Evolutionary conservation across 257 asterid species (phyloP).

Genomic region (Echites panduratus): DNA sequence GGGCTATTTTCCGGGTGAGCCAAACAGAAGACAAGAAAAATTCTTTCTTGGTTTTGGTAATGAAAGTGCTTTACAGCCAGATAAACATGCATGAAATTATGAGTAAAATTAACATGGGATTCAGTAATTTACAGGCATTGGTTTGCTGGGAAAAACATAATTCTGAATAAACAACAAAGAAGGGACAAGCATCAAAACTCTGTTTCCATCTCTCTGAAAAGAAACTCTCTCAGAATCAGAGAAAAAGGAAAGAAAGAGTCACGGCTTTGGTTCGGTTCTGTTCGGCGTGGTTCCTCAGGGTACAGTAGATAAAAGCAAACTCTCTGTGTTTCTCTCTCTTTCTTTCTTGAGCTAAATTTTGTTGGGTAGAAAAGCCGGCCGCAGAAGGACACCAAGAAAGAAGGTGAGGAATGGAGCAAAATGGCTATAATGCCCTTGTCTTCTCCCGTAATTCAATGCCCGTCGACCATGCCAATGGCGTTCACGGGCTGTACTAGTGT

Average conservation of each 20-base stretch:
- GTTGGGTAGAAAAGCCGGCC: conserved; percentile 9
- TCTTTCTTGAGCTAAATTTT: neutral
- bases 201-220: neutral
- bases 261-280: conserved; percentile 28
- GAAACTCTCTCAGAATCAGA: neutral
- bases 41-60: neutral
- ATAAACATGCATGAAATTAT: neutral
- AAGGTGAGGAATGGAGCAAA: neutral
- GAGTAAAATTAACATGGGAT: conserved; percentile 6
- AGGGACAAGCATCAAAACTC: conserved; percentile 5
- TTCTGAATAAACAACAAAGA: neutral
- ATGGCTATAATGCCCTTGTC: neutral
- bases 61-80: neutral
- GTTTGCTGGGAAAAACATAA: conserved; percentile 5
- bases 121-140: conserved; percentile 19
- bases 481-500: neutral
- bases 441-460: neutral
- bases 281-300: conserved; percentile 35
- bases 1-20: neutral
- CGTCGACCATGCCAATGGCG: neutral
- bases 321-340: neutral
- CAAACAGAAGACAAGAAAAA: neutral
- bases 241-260: neutral
- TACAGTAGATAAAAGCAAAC: neutral
- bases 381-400: neutral